A percentile compares a stretch with the other conserved stretches of the same genome.
phyloP scores from a whole-genome alignment of 1,284 basidiomycete genomes.

The Entoloma clypeatum region DNA sequence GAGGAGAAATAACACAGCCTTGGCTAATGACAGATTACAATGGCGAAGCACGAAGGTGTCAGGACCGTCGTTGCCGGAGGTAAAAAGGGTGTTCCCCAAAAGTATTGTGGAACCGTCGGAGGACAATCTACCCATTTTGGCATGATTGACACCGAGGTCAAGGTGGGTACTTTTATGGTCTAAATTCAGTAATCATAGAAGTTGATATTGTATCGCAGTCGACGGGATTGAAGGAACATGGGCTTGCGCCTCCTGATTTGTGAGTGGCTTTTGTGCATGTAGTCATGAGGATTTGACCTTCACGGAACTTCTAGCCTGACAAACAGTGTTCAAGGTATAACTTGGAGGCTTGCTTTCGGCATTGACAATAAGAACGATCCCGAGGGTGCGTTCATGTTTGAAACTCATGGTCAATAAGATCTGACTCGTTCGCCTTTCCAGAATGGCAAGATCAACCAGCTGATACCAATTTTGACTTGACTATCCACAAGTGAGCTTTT shows the following conservation, averaged over 20 bases:
- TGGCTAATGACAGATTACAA: constrained; percentile 60
- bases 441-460: constrained; percentile 61
- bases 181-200: neutral
- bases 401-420: neutral
- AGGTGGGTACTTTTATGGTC: constrained; percentile 31
- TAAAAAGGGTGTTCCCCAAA: constrained; percentile 43
- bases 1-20: no score
- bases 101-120: constrained; percentile 61
- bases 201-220: constrained; percentile 30
- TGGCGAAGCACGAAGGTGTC: constrained; percentile 55
- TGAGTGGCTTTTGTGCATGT: constrained; percentile 26
- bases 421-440: constrained; percentile 20
- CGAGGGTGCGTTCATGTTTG: constrained; percentile 40
- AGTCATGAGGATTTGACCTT: constrained; percentile 7
- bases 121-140: constrained; percentile 55
- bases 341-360: constrained; percentile 61
- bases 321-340: constrained; percentile 55
- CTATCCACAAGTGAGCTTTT: constrained; percentile 38
- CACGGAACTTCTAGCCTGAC: constrained; percentile 34
- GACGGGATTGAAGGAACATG: constrained; percentile 48
- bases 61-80: constrained; percentile 57
- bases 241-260: constrained; percentile 61
- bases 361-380: constrained; percentile 47
- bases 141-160: constrained; percentile 56
- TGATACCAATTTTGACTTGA: constrained; percentile 47